phyloP scores from a whole-genome alignment of 139 green algal genomes.

The Tetratostichococcus sp. region DNA sequence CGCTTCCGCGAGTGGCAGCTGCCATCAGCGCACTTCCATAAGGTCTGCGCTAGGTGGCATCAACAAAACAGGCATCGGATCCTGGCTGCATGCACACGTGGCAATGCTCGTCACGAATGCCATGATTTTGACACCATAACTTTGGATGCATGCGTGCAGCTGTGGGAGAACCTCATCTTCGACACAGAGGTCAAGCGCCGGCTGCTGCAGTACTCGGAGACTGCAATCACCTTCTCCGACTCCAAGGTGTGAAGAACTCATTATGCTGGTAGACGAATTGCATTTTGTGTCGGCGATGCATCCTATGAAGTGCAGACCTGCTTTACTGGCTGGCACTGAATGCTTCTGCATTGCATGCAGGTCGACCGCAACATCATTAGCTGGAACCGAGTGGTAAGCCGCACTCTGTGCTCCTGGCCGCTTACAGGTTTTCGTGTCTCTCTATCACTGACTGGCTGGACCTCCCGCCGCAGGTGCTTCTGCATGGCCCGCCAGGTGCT shows the following conservation, averaged over 20 bases:
- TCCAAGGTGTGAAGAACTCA: too few relatives aligned
- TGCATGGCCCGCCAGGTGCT: conserved; percentile 85
- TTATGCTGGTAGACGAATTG: too few relatives aligned
- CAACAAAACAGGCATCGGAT: too few relatives aligned
- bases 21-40: conserved; percentile 33
- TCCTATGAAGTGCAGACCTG: too few relatives aligned
- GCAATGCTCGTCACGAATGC: too few relatives aligned
- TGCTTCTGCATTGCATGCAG: conserved; percentile 22
- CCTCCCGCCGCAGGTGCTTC: conserved; percentile 47
- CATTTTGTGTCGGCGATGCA: neutral
- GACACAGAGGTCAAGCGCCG: conserved; percentile 45
- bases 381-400: neutral
- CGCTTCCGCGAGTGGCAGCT: conserved; percentile 74
- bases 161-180: conserved; percentile 83
- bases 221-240: conserved; percentile 83
- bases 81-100: too few relatives aligned
- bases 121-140: too few relatives aligned
- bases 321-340: too few relatives aligned
- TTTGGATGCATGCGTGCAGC: conserved; percentile 37
- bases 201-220: conserved; percentile 79
- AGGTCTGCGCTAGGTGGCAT: neutral
- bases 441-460: neutral
- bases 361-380: conserved; percentile 77
- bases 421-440: too few relatives aligned
- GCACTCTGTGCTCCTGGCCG: neutral